These are phyloP conservation scores for Entomortierella beljakovae DNA, from an alignment of 192 early-diverging fungal species.

Conservation along the genomic window DNA sequence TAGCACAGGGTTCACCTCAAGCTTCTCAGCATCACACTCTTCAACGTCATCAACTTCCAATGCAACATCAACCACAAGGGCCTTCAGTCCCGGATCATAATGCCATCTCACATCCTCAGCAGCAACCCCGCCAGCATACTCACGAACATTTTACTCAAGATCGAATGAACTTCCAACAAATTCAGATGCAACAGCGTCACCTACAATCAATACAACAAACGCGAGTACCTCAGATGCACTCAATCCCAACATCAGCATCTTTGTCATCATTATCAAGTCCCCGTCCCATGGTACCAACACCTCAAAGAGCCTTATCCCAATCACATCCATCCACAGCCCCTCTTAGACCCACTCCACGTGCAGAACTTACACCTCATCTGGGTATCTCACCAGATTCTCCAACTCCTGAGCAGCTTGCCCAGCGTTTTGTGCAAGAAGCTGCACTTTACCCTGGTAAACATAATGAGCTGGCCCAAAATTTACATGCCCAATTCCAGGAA, in stretches of 20 bases:
- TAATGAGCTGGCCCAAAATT: conserved; percentile 38
- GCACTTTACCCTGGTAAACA: conserved; percentile 47
- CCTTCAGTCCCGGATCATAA: neutral
- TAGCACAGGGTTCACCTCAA: neutral
- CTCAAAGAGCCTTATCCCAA: conserved; percentile 36
- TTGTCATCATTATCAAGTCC: conserved; percentile 5
- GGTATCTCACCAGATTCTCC: conserved; percentile 39
- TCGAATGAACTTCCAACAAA: neutral
- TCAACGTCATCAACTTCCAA: conserved; percentile 7
- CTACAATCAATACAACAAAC: neutral
- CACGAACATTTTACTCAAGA: conserved; percentile 6
- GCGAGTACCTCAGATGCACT: neutral
- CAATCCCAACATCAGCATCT: neutral
- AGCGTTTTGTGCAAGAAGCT: conserved; percentile 47
- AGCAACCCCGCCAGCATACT: conserved; percentile 2
- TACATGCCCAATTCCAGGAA: conserved; percentile 47
- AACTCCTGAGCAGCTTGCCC: conserved; percentile 48
- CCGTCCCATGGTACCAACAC: conserved; percentile 2
- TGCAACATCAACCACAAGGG: neutral
- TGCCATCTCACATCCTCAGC: neutral
- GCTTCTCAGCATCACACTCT: conserved; percentile 2
- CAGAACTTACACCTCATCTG: conserved; percentile 24
- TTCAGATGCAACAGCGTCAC: neutral
- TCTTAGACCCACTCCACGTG: neutral
- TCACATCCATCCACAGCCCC: conserved; percentile 27